A percentile compares a stretch with the other conserved stretches of the same genome.
phyloP scores from a whole-genome alignment of 73 alveolate species.

The Stentor coeruleus region DNA sequence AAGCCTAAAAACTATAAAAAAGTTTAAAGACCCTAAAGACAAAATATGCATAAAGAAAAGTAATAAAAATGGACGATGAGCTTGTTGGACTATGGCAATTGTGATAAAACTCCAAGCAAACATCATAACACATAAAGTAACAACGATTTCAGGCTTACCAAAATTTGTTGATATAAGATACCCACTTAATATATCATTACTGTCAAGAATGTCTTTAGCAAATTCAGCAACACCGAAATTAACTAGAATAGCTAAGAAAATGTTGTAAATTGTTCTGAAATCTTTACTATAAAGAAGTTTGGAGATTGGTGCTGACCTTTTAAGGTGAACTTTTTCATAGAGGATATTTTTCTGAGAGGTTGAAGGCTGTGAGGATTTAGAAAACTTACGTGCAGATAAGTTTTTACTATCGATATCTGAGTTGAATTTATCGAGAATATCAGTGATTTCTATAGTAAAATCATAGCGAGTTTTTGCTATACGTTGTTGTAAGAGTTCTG shows the following conservation, averaged over 20 bases:
- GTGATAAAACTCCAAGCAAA: constrained; percentile 14
- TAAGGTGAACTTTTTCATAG: background rate
- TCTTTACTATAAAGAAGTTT: constrained; percentile 35
- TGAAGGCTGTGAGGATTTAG: no score
- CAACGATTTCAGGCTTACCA: constrained; percentile 24
- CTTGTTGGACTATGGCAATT: constrained; percentile 28
- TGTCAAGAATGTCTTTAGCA: constrained; percentile 35
- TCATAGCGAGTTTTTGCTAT: no score
- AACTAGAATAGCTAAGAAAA: constrained; percentile 40
- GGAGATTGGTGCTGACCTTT: background rate
- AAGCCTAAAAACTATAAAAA: constrained; percentile 33
- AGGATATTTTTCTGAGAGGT: background rate
- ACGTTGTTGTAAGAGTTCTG: no score
- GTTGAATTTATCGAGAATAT: no score
- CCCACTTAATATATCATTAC: constrained; percentile 33
- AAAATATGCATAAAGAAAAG: constrained; percentile 24
- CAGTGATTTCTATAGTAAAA: no score
- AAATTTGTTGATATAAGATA: constrained; percentile 37
- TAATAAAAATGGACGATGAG: constrained; percentile 34
- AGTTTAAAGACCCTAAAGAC: constrained; percentile 23
- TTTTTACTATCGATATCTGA: no score
- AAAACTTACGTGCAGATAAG: no score
- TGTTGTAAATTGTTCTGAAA: constrained; percentile 41
- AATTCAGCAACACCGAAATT: constrained; percentile 28
- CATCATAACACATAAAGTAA: constrained; percentile 27